These are phyloP conservation scores for Pterocarpus santalinus DNA, from an alignment of 306 rosid genomes.

Conservation along the genomic window DNA sequence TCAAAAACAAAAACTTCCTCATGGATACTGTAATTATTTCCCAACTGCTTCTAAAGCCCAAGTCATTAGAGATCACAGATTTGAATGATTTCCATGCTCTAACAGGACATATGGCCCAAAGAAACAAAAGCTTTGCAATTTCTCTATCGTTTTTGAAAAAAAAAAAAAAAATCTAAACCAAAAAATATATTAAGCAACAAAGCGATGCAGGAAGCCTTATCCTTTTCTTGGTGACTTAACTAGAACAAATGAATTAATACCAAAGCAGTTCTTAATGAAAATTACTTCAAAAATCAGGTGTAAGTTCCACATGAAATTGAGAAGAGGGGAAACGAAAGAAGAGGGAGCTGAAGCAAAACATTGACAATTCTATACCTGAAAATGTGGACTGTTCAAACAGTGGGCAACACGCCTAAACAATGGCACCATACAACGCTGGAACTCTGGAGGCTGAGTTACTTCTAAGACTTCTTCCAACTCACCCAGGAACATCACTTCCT, in stretches of 20 bases:
- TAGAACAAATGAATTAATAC: background rate
- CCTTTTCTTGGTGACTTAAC: slow-evolving; percentile 7
- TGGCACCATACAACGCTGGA: slow-evolving; percentile 79
- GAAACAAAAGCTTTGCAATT: slow-evolving; percentile 27
- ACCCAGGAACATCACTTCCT: slow-evolving; percentile 75
- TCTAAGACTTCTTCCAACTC: slow-evolving; percentile 79
- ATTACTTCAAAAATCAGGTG: background rate
- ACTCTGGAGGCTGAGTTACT: slow-evolving; percentile 73
- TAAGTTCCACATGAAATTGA: background rate
- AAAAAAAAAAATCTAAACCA: background rate
- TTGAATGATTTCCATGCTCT: slow-evolving; percentile 5
- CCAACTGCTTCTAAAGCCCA: background rate
- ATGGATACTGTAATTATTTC: background rate
- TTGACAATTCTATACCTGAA: slow-evolving; percentile 63
- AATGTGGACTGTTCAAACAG: slow-evolving; percentile 72
- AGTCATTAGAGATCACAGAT: background rate
- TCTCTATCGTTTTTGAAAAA: background rate
- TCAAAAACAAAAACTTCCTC: background rate
- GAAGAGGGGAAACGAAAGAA: background rate
- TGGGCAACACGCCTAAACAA: slow-evolving; percentile 65
- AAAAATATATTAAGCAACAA: background rate
- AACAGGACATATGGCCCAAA: background rate
- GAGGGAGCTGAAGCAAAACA: background rate
- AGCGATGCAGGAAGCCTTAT: background rate
- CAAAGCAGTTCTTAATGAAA: slow-evolving; percentile 9